Evolutionary conservation across 257 asterid species (phyloP).

Genomic region (Solanum lycopersicoides): DNA sequence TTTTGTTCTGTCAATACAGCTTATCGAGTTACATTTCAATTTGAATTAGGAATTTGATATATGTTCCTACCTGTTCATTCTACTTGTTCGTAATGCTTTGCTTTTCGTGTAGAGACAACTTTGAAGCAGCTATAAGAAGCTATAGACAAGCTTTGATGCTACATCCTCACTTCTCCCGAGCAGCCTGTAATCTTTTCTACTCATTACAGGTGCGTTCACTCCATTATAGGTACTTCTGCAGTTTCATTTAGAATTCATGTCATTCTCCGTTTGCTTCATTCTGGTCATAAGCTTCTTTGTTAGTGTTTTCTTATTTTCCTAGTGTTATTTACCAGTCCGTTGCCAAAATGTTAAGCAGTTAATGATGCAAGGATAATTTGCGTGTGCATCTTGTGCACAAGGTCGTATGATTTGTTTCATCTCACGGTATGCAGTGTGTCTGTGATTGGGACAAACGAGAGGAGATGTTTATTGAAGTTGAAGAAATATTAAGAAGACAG

Average conservation of each 20-base stretch:
- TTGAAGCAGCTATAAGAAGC: conserved; percentile 87
- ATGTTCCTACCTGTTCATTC: background rate
- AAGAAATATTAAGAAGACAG: conserved; percentile 79
- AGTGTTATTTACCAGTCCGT: background rate
- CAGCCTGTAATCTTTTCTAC: conserved; percentile 90
- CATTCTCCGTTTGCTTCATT: background rate
- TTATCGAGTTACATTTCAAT: no score
- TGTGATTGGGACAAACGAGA: conserved; percentile 96
- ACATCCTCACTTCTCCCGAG: conserved; percentile 93
- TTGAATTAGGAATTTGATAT: no score
- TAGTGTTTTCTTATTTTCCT: background rate
- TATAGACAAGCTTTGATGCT: conserved; percentile 74
- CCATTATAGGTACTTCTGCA: background rate
- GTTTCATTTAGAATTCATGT: background rate
- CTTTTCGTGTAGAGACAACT: conserved; percentile 47
- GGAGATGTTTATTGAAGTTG: conserved; percentile 82
- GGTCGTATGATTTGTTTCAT: background rate
- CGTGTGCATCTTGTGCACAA: background rate
- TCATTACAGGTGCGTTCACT: conserved; percentile 55
- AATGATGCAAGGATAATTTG: no score
- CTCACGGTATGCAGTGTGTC: conserved; percentile 44
- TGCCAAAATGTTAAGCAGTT: background rate
- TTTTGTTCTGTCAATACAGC: no score
- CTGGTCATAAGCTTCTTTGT: background rate
- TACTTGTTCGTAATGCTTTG: background rate